Evolutionary conservation across 306 rosid species (phyloP), one percentile per base, ranked within the genome.

Genomic region (Biancaea sappan): DNA sequence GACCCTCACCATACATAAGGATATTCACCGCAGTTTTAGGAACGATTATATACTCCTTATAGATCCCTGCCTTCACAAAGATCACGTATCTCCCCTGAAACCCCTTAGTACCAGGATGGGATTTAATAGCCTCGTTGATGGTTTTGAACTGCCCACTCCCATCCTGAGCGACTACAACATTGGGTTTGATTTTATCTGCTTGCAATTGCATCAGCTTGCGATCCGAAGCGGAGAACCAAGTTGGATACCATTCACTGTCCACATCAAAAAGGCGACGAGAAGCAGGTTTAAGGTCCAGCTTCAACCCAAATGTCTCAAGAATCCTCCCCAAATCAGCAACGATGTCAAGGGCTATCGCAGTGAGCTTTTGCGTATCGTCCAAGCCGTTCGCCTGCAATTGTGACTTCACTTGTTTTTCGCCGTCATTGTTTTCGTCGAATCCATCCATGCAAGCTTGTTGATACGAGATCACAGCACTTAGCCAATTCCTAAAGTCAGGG

Each of bases 1-100:
- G 73, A 14, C 93, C 93, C 40, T 82, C 87, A 1, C 93, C 93
- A 22, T 83, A 88, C 83, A 88, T 84, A 57, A 77, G 87, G 24
- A 88, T 26, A 57, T 88, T 86, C 1, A 0, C 31, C 61, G 47
- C 56, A 8, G 37, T 18, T n/a, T 79, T 79, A 1, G 61, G 52
- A 5, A 88, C 66, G 2, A 7, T 63, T 56, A 86, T 43, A 60
- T 74, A 57, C 75, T 88, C 92, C 5, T 75, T 0, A 37, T 88
- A 88, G 15, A 82, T 29, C 2, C 92, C 92, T 0, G 79, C 80
- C 81, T 85, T 88, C 14, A 88, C 84, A 31, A 77, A 66, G 68
- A 88, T 85, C 14, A 81, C 31, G n/a, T 73, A 83, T 52, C 88
- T 66, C 1, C 88, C 88, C 25, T 25, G 9, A 0, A 37, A 25